phyloP scores from a whole-genome alignment of 352 stramenopile species.

The Phytopythium kandeliae region DNA sequence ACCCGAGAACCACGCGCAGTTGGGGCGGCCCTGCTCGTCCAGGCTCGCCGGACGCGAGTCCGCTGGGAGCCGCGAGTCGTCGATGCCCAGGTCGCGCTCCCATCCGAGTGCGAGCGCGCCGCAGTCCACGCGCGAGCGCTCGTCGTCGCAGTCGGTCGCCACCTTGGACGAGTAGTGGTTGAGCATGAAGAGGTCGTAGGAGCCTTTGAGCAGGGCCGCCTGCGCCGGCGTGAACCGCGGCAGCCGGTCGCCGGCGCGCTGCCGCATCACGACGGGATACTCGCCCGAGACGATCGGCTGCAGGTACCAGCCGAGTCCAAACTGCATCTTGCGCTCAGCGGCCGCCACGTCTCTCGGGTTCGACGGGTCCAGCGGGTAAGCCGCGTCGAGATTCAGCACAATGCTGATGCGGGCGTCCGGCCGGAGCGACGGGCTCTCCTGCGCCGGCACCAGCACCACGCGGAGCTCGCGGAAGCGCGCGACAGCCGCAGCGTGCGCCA shows the following conservation, averaged over 20 bases:
- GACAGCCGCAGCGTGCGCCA: slow-evolving; percentile 89
- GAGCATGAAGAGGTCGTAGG: slow-evolving; percentile 92
- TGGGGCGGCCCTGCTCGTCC: slow-evolving; percentile 10
- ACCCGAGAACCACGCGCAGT: slow-evolving; percentile 25
- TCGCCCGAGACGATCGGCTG: slow-evolving; percentile 89
- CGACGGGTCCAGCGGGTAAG: slow-evolving; percentile 70
- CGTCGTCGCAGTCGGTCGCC: slow-evolving; percentile 45
- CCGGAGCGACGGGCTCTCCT: slow-evolving; percentile 9
- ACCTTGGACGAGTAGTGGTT: slow-evolving; percentile 90
- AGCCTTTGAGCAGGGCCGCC: slow-evolving; percentile 63
- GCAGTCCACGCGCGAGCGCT: slow-evolving; percentile 19
- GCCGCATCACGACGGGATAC: slow-evolving; percentile 90
- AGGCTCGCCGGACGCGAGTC: slow-evolving; percentile 34
- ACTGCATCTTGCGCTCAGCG: slow-evolving; percentile 84
- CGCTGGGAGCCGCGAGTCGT: slow-evolving; percentile 36
- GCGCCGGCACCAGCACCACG: too few species aligned
- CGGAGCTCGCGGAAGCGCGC: slow-evolving; percentile 68
- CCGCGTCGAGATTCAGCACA: slow-evolving; percentile 82
- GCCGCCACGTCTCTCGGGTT: slow-evolving; percentile 43
- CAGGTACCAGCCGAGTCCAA: slow-evolving; percentile 90
- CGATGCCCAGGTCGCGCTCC: slow-evolving; percentile 28
- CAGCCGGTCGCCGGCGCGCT: slow-evolving; percentile 70
- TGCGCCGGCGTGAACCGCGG: slow-evolving; percentile 85
- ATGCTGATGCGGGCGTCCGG: slow-evolving; percentile 88
- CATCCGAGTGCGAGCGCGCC: slow-evolving; percentile 20